Conservation (phyloP, 192 early-diverging fungal genomes). For the Backusella westeae region DNA sequence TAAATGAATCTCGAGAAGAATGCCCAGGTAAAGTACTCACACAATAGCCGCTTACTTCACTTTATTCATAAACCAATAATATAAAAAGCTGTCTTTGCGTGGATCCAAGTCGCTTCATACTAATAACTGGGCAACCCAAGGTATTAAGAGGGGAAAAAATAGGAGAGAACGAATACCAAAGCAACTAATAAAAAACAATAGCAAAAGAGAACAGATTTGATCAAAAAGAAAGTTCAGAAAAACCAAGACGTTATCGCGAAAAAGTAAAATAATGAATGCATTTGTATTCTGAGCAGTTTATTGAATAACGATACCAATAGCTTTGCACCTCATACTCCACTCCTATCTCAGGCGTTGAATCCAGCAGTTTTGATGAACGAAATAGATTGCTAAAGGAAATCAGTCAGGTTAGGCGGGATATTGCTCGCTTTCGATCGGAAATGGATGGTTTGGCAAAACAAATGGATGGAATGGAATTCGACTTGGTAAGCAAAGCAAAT, state of each 20-base stretch:
- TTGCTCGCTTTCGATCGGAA: conserved; percentile 18
- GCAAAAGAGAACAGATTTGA: background rate
- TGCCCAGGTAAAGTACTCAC: conserved; percentile 10
- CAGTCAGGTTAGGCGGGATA: conserved; percentile 17
- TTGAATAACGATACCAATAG: conserved; percentile 5
- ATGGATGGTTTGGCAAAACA: conserved; percentile 32
- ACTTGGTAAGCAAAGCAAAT: conserved; percentile 15
- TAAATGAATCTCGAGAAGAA: conserved; percentile 25
- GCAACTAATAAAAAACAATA: background rate
- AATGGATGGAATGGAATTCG: conserved; percentile 24
- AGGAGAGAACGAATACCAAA: too few relatives aligned
- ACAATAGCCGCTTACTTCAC: background rate
- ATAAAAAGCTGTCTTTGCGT: conserved; percentile 12
- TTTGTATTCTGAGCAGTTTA: background rate
- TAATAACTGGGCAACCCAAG: conserved; percentile 7
- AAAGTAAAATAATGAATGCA: background rate
- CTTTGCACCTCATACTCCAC: conserved; percentile 30
- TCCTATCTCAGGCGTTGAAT: conserved; percentile 22
- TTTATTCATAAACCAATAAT: background rate
- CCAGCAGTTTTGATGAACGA: conserved; percentile 16
- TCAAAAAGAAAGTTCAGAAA: background rate
- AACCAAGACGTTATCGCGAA: background rate
- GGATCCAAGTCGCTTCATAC: conserved; percentile 8
- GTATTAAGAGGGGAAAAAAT: background rate
- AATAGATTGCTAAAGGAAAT: conserved; percentile 13